These are phyloP conservation scores for Sequoia sempervirens DNA, from an alignment of 75 land plant genomes.

Conservation along the genomic window DNA sequence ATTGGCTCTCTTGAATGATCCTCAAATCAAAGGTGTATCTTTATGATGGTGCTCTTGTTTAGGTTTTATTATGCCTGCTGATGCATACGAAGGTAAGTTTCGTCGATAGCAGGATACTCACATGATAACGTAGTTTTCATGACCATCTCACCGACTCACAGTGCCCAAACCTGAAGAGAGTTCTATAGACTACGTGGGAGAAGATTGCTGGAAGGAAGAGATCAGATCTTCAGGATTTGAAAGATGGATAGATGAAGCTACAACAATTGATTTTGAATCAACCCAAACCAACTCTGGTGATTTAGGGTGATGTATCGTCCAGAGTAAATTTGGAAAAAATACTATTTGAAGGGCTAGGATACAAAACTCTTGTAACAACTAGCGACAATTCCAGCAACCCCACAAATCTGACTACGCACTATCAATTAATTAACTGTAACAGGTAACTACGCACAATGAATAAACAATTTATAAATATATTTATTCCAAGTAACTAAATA, in stretches of 20 bases:
- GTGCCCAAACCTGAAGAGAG: too few relatives aligned
- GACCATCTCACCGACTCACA: too few relatives aligned
- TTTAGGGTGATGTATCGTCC: constrained; percentile 60
- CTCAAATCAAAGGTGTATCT: too few relatives aligned
- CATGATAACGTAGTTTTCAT: constrained; percentile 29
- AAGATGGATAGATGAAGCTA: not conserved
- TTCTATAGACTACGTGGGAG: too few relatives aligned
- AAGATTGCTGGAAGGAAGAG: constrained; percentile 7
- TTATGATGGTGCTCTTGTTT: too few relatives aligned
- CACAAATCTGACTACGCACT: too few relatives aligned
- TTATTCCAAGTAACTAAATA: too few relatives aligned
- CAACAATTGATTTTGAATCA: not conserved
- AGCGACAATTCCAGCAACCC: not conserved
- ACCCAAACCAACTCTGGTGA: constrained; percentile 15
- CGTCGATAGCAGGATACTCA: constrained; percentile 23
- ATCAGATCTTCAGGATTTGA: not conserved
- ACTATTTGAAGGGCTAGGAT: constrained; percentile 22
- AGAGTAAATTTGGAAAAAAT: constrained; percentile 26
- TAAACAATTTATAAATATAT: too few relatives aligned
- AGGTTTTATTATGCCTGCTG: too few relatives aligned
- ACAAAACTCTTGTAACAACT: constrained; percentile 36
- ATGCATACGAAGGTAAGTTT: not conserved
- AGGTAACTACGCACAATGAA: too few relatives aligned
- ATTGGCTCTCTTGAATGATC: too few relatives aligned
- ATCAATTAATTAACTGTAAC: too few relatives aligned